phyloP scores from a whole-genome alignment of 257 asterid species.

The Gardenia jasminoides region DNA sequence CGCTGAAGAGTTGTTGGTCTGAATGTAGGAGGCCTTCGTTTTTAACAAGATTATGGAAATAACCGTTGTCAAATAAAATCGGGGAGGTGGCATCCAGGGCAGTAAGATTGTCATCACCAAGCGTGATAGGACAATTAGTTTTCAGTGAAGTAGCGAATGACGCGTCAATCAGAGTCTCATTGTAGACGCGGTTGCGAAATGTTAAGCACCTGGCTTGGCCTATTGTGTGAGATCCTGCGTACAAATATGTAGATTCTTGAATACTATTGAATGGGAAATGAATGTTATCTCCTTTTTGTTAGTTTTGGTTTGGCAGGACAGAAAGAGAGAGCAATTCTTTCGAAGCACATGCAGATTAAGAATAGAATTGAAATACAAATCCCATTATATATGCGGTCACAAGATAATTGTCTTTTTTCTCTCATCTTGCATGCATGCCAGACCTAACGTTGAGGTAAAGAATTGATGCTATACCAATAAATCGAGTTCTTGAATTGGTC shows the following conservation, averaged over 20 bases:
- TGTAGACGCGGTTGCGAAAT: conserved; percentile 54
- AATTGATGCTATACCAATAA: too few relatives aligned
- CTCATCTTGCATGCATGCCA: too few relatives aligned
- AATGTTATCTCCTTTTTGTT: too few relatives aligned
- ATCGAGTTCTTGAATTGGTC: too few relatives aligned
- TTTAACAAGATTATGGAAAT: conserved; percentile 36
- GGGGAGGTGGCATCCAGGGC: conserved; percentile 47
- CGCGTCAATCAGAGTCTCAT: conserved; percentile 47
- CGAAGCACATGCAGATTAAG: neutral
- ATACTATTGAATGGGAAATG: neutral
- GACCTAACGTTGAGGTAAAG: too few relatives aligned
- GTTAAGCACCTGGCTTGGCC: conserved; percentile 59
- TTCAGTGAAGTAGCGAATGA: conserved; percentile 55
- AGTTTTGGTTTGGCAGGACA: too few relatives aligned
- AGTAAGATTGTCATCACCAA: conserved; percentile 47
- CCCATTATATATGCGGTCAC: neutral
- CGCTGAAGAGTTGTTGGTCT: conserved; percentile 61
- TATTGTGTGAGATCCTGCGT: conserved; percentile 56
- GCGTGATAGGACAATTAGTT: conserved; percentile 46
- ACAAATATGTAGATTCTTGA: neutral
- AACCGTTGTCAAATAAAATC: conserved; percentile 44
- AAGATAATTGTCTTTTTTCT: neutral
- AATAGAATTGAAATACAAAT: neutral
- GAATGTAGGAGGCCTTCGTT: conserved; percentile 59
- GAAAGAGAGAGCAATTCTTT: neutral